Evolutionary conservation across 208 protist genomes (phyloP), one percentile per base, ranked within the genome.

Genomic region (Acanthamoeba lugdunensis): DNA sequence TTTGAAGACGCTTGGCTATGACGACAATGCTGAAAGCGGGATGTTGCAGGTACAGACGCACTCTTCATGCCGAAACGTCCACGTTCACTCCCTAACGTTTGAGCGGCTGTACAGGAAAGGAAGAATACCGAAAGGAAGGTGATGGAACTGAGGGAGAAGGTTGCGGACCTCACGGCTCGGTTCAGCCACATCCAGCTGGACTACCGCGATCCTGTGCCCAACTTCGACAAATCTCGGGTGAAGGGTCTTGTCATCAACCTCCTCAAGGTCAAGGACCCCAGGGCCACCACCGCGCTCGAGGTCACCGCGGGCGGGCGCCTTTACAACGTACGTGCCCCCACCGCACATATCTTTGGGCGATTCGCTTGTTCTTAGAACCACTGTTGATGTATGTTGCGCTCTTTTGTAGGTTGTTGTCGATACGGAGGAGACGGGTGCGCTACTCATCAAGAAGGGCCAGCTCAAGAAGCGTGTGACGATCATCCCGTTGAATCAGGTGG

Each of bases 401-500:
- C 37, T 33, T 16, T 16, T 63, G 5, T 25, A 96, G 56, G 95
- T 96, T 11, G 95, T 97, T 3, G 94, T 97, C 52, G 97, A 98
- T 61, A 98, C 85, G 79, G 98, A 99, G 71, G 84, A 96, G 25
- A 98, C 97, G 9, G 98, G 98, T 23, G 97, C 98, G 84, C 88
- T 96, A 30, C 96, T 99, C 37, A 97, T 99, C 23, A 63, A 95
- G 73, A 96, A 97, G 33, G 98, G 97, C 88, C 94, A 98, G 28
- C 96, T 99, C 45, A 97, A 97, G 28, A 96, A 98, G 75, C 96
- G 99, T 52, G 98, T 99, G 0, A 99, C 99, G 7, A 98, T 99
- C 95, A 97, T 99, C 28, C 99, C 99, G n/a, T 96, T 99, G 9
- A 99, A 99, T 95, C 98, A 98, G 65, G 98, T 99, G 67, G 67